Conservation (phyloP, 371 early-diverging fungal genomes). For the Blakeslea trispora region DNA sequence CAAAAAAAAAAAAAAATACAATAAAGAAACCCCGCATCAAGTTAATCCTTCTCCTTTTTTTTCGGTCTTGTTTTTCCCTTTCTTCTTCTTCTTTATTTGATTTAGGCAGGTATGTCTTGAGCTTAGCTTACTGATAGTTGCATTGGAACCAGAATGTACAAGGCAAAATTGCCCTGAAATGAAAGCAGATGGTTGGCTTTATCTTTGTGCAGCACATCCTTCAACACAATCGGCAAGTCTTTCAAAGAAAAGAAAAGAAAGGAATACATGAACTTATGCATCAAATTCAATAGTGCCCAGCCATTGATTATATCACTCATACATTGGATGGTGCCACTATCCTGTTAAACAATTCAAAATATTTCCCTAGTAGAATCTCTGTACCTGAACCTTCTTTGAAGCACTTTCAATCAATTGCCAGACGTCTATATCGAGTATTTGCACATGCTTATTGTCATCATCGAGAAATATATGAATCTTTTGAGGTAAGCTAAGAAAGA, state of each 20-base stretch:
- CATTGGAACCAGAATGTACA: conserved; percentile 81
- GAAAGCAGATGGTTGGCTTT: conserved; percentile 91
- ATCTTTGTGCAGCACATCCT: conserved; percentile 92
- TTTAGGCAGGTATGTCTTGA: conserved; percentile 82
- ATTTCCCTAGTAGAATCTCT: conserved; percentile 77
- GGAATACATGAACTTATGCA: too few relatives aligned
- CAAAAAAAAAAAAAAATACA: too few relatives aligned
- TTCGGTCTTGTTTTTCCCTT: neutral
- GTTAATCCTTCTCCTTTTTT: too few relatives aligned
- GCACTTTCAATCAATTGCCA: conserved; percentile 85
- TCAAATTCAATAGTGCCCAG: conserved; percentile 92
- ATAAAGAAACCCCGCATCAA: too few relatives aligned
- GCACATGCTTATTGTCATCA: conserved; percentile 95
- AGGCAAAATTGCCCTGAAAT: conserved; percentile 84
- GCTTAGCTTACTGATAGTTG: conserved; percentile 74
- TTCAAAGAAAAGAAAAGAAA: too few relatives aligned
- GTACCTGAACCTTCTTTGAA: conserved; percentile 76
- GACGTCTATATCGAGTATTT: conserved; percentile 93
- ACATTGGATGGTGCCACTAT: conserved; percentile 88
- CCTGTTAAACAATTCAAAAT: conserved; percentile 75
- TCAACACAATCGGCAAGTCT: conserved; percentile 73
- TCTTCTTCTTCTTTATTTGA: conserved; percentile 10
- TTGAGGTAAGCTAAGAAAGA: conserved; percentile 64
- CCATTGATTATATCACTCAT: conserved; percentile 92
- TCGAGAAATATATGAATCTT: conserved; percentile 80